Conservation (phyloP, 1,284 basidiomycete genomes). For the Prillingera fragicola region DNA sequence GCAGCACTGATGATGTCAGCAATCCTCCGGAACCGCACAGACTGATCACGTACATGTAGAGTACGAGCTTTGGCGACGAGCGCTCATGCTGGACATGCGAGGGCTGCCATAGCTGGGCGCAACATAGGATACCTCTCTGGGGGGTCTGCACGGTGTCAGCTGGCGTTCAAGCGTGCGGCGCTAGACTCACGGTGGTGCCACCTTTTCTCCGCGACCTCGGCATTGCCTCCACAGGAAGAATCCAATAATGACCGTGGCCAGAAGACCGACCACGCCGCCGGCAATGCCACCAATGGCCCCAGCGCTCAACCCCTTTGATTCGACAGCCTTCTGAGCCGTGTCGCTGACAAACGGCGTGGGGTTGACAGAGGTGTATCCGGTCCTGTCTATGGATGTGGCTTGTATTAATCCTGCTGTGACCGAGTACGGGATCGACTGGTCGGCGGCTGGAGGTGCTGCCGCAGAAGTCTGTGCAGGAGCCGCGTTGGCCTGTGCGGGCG, state of each 20-base stretch:
- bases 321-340: no score
- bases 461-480: no score
- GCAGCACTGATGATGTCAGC: conserved; percentile 17
- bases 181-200: conserved; percentile 41
- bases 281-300: conserved; percentile 44
- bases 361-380: no score
- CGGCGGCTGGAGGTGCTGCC: no score
- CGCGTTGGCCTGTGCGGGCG: no score
- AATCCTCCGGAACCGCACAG: neutral
- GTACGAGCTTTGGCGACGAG: conserved; percentile 26
- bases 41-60: conserved; percentile 29
- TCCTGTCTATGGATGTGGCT: no score
- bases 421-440: no score
- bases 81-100: conserved; percentile 10
- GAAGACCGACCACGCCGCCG: conserved; percentile 34
- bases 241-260: conserved; percentile 26
- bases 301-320: conserved; percentile 23
- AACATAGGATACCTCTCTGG: conserved; percentile 29
- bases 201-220: conserved; percentile 31
- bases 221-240: conserved; percentile 26
- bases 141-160: conserved; percentile 23
- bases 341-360: no score
- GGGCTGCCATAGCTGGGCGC: conserved; percentile 2
- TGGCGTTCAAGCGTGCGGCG: neutral
- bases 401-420: no score